A percentile compares a stretch with the other conserved stretches of the same genome.
phyloP scores from a whole-genome alignment of 2,329 filamentous ascomycete genomes.

The Herpomyces periplanetae region DNA sequence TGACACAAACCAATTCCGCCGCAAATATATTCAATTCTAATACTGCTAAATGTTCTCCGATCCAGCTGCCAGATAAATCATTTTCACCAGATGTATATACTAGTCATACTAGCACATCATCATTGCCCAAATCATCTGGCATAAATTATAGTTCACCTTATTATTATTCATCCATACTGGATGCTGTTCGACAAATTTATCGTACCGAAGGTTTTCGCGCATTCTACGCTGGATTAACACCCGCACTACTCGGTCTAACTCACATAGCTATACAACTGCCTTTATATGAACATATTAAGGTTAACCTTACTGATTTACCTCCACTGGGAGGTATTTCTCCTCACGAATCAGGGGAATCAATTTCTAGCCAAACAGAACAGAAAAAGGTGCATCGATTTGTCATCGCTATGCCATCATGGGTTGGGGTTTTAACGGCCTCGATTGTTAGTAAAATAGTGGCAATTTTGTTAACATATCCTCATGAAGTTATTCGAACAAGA shows the following conservation, averaged over 20 bases:
- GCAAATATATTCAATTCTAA: constrained; percentile 14
- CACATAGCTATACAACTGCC: constrained; percentile 95
- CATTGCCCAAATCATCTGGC: too few relatives aligned
- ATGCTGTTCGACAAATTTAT: constrained; percentile 90
- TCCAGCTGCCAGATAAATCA: too few relatives aligned
- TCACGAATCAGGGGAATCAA: too few relatives aligned
- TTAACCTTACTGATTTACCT: constrained; percentile 56
- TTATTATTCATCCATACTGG: constrained; percentile 61
- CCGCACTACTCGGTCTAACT: constrained; percentile 55
- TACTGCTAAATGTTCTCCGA: too few relatives aligned
- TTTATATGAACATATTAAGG: constrained; percentile 72
- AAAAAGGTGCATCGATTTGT: constrained; percentile 12
- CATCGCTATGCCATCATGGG: constrained; percentile 16
- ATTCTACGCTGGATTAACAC: constrained; percentile 80
- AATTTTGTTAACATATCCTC: constrained; percentile 77
- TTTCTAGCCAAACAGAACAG: constrained; percentile 18
- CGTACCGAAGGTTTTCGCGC: constrained; percentile 45
- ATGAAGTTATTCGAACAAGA: constrained; percentile 73
- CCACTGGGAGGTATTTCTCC: too few relatives aligned
- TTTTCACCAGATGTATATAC: too few relatives aligned
- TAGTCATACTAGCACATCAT: too few relatives aligned
- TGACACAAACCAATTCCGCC: constrained; percentile 40
- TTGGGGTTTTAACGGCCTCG: constrained; percentile 51
- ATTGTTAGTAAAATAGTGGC: constrained; percentile 79
- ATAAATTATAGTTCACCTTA: too few relatives aligned